phyloP scores from a whole-genome alignment of 306 rosid genomes.

The Cucurbita moschata region DNA sequence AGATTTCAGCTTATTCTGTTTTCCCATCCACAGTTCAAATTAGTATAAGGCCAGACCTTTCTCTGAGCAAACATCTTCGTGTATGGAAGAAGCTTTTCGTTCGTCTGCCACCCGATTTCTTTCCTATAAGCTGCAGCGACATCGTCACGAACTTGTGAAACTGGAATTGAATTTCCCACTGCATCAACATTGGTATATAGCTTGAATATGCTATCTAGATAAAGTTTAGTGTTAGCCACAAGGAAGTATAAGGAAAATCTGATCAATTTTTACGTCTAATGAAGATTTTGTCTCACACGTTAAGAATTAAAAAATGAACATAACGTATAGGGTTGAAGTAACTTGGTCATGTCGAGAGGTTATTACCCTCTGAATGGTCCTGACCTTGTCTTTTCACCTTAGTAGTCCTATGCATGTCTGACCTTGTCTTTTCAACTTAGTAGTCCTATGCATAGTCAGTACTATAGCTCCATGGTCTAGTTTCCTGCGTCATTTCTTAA shows the following conservation, averaged over 20 bases:
- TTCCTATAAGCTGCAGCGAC: constrained; percentile 43
- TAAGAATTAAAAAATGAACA: neutral
- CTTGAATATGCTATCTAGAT: constrained; percentile 6
- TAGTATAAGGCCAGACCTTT: constrained; percentile 39
- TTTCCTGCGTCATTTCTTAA: neutral
- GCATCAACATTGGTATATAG: constrained; percentile 14
- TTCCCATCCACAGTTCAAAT: constrained; percentile 5
- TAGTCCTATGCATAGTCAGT: no score
- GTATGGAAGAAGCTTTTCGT: constrained; percentile 57
- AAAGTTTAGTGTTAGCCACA: neutral
- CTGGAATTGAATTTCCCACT: constrained; percentile 70
- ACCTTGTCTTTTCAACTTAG: no score
- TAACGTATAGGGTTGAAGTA: neutral
- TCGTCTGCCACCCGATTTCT: constrained; percentile 53
- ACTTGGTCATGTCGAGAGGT: neutral
- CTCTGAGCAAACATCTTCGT: constrained; percentile 54
- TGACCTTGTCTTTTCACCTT: no score
- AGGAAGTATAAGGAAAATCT: neutral
- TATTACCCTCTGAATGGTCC: no score
- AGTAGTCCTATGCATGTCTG: no score
- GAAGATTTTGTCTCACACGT: neutral
- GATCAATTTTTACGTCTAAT: neutral
- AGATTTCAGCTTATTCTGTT: neutral
- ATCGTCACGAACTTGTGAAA: constrained; percentile 52
- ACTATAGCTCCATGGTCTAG: neutral